These are phyloP conservation scores for Hypoxylon sp. DNA, from an alignment of 2,329 filamentous ascomycete species.

Conservation along the genomic window DNA sequence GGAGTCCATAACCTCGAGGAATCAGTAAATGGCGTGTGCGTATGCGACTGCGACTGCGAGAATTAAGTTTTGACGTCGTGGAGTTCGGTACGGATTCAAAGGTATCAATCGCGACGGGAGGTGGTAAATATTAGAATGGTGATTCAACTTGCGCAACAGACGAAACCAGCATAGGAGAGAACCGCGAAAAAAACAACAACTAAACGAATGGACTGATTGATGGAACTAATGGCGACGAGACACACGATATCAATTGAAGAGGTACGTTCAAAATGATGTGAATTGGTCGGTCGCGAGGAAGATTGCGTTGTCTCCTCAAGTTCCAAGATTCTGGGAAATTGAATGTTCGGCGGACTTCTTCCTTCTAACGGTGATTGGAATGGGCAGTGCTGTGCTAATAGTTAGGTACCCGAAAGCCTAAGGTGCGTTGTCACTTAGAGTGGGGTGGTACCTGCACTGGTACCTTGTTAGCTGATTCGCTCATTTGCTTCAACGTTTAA, in stretches of 20 bases:
- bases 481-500: constrained; percentile 18
- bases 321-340: constrained; percentile 32
- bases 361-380: constrained; percentile 22
- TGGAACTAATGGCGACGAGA: constrained; percentile 11
- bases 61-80: constrained; percentile 6
- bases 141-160: too few relatives aligned
- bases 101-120: constrained; percentile 16
- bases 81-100: constrained; percentile 2
- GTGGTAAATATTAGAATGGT: too few relatives aligned
- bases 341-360: constrained; percentile 18
- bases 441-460: constrained; percentile 34
- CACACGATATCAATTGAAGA: constrained; percentile 13
- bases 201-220: constrained; percentile 30
- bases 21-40: constrained; percentile 11
- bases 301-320: constrained; percentile 23
- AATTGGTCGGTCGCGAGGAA: constrained; percentile 8
- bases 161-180: too few relatives aligned
- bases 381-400: constrained; percentile 25
- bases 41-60: too few relatives aligned
- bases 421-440: constrained; percentile 32
- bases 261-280: constrained; percentile 5
- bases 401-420: constrained; percentile 20
- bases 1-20: constrained; percentile 44
- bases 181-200: constrained; percentile 20
- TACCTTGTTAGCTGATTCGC: constrained; percentile 32